phyloP scores from a whole-genome alignment of 345 rosid genomes.

The Populus nigra region DNA sequence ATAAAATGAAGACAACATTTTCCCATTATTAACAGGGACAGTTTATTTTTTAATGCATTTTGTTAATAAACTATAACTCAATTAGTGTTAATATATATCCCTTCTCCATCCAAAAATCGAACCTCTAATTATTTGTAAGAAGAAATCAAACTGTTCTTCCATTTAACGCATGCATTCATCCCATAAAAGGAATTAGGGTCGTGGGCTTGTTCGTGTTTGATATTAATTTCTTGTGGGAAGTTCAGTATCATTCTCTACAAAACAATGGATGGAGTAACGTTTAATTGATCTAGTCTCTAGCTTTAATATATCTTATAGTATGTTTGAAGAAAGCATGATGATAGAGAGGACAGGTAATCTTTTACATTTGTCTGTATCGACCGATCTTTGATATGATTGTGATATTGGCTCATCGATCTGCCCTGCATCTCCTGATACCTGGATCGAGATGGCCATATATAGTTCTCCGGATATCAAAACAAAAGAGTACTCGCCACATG shows the following conservation, averaged over 20 bases:
- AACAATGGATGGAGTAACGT: not conserved
- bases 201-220: too few relatives aligned
- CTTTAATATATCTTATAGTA: not conserved
- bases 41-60: too few relatives aligned
- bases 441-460: not conserved
- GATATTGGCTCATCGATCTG: not conserved
- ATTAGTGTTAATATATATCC: too few relatives aligned
- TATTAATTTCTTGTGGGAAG: too few relatives aligned
- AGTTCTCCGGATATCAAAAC: not conserved
- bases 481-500: not conserved
- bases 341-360: not conserved
- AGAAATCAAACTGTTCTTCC: too few relatives aligned
- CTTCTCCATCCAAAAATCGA: too few relatives aligned
- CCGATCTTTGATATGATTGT: not conserved
- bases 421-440: not conserved
- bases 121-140: too few relatives aligned
- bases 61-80: too few relatives aligned
- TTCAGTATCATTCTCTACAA: not conserved
- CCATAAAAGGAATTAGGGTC: too few relatives aligned
- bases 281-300: not conserved
- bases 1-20: too few relatives aligned
- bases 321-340: not conserved
- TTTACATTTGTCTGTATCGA: not conserved
- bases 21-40: too few relatives aligned
- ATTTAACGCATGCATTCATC: too few relatives aligned